A percentile compares a stretch with the other conserved stretches of the same genome.
phyloP scores from a whole-genome alignment of 495 filamentous ascomycete species.

The Tetracladium marchalianum region DNA sequence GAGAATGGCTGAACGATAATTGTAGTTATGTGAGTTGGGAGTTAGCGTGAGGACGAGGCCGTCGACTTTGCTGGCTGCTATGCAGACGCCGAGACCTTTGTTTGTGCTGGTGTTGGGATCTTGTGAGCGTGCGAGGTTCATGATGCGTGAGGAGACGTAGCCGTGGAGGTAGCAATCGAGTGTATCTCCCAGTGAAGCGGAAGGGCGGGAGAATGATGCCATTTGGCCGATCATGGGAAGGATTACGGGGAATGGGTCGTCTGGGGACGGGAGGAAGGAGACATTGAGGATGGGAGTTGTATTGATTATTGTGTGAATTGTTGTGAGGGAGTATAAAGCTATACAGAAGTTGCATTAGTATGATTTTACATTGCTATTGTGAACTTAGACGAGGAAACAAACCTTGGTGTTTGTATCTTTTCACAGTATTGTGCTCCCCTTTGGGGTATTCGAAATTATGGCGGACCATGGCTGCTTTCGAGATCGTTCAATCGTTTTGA shows the following conservation, averaged over 20 bases:
- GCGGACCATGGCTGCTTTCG: slow-evolving; percentile 6
- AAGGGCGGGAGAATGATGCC: slow-evolving; percentile 60
- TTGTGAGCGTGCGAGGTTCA: slow-evolving; percentile 33
- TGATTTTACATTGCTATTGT: background rate
- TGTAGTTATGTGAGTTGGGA: slow-evolving; percentile 78
- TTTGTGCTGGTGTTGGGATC: background rate
- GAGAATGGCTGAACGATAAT: slow-evolving; percentile 75
- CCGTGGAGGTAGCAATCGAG: slow-evolving; percentile 81
- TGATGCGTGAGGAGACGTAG: slow-evolving; percentile 71
- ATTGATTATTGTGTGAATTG: slow-evolving; percentile 78
- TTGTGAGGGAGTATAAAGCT: slow-evolving; percentile 51
- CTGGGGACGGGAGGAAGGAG: slow-evolving; percentile 53
- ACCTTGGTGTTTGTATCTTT: slow-evolving; percentile 18
- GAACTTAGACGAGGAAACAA: no score
- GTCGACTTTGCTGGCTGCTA: slow-evolving; percentile 53
- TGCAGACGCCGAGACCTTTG: slow-evolving; percentile 46
- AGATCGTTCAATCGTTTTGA: background rate
- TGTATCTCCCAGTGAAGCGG: slow-evolving; percentile 37
- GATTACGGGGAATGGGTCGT: slow-evolving; percentile 61
- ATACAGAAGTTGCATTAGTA: background rate
- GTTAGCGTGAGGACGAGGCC: slow-evolving; percentile 51
- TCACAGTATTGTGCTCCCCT: slow-evolving; percentile 14
- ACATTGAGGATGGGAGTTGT: slow-evolving; percentile 70
- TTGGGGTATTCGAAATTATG: slow-evolving; percentile 16
- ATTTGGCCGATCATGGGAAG: slow-evolving; percentile 80